Conservation (phyloP, 1,284 basidiomycete species). For the Ceratobasidium sp. region DNA sequence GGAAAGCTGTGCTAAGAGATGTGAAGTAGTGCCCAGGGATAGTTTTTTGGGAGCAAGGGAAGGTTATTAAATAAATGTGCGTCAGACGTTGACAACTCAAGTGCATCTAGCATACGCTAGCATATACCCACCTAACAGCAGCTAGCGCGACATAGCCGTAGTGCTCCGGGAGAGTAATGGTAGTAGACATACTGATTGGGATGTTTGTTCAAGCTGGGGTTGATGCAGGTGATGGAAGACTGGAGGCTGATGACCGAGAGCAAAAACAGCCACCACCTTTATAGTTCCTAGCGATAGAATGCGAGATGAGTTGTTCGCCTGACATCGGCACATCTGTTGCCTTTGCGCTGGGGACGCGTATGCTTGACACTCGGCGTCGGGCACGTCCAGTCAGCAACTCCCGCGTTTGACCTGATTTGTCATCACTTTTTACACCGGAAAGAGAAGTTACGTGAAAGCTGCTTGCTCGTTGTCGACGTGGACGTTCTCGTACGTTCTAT, state of each 20-base stretch:
- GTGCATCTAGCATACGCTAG: background rate
- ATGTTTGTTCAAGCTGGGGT: slow-evolving; percentile 15
- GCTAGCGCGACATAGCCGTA: slow-evolving; percentile 47
- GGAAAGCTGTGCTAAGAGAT: slow-evolving; percentile 25
- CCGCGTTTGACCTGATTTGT: slow-evolving; percentile 11
- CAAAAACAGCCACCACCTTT: background rate
- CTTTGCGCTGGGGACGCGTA: background rate
- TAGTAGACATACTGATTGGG: slow-evolving; percentile 33
- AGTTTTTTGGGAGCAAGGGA: too few species aligned
- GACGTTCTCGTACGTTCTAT: background rate
- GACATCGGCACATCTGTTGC: background rate
- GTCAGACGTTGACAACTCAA: background rate
- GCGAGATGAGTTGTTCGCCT: background rate
- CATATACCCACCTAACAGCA: slow-evolving; percentile 32
- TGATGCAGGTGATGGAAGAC: slow-evolving; percentile 1
- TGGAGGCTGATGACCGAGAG: background rate
- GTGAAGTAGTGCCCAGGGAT: too few species aligned
- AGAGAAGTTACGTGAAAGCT: background rate
- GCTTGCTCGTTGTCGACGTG: background rate
- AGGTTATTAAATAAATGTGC: background rate
- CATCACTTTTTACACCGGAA: background rate
- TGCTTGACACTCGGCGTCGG: slow-evolving; percentile 16
- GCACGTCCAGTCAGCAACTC: slow-evolving; percentile 35
- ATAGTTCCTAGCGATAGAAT: background rate
- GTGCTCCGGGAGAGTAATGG: slow-evolving; percentile 45